Evolutionary conservation across 495 filamentous ascomycete species (phyloP).

Genomic region (Tirmania nivea): DNA sequence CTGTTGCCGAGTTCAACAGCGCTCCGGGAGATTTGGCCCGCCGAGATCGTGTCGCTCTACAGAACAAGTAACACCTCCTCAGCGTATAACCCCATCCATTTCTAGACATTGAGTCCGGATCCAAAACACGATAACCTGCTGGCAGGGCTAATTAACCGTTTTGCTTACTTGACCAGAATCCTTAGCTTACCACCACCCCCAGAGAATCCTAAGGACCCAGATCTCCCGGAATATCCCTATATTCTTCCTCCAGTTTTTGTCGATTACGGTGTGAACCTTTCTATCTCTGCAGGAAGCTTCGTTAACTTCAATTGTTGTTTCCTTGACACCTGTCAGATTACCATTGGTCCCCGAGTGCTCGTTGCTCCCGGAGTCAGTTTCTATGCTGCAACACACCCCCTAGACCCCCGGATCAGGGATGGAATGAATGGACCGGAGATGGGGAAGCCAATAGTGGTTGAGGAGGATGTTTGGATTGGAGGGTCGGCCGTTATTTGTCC

Average conservation of each 20-base stretch:
- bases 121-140: no score
- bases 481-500: constrained; percentile 54
- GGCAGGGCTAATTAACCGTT: constrained; percentile 39
- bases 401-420: constrained; percentile 50
- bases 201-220: constrained; percentile 37
- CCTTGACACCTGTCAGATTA: constrained; percentile 57
- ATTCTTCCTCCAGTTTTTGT: constrained; percentile 47
- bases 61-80: constrained; percentile 56
- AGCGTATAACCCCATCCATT: no score
- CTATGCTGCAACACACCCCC: constrained; percentile 51
- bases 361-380: constrained; percentile 61
- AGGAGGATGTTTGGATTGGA: constrained; percentile 78
- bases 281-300: constrained; percentile 43
- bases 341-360: constrained; percentile 57
- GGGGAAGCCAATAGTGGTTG: constrained; percentile 54
- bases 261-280: constrained; percentile 60
- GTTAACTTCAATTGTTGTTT: constrained; percentile 58
- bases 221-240: constrained; percentile 39
- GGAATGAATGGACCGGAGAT: constrained; percentile 53
- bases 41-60: constrained; percentile 40
- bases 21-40: constrained; percentile 31
- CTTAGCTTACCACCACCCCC: constrained; percentile 34
- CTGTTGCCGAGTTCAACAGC: constrained; percentile 41
- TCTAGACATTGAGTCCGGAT: no score
- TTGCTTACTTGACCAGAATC: no score